A percentile compares a stretch with the other conserved stretches of the same genome.
These are phyloP conservation scores for Leptographium lundbergii DNA, from an alignment of 2,329 filamentous ascomycete genomes.

Conservation along the genomic window DNA sequence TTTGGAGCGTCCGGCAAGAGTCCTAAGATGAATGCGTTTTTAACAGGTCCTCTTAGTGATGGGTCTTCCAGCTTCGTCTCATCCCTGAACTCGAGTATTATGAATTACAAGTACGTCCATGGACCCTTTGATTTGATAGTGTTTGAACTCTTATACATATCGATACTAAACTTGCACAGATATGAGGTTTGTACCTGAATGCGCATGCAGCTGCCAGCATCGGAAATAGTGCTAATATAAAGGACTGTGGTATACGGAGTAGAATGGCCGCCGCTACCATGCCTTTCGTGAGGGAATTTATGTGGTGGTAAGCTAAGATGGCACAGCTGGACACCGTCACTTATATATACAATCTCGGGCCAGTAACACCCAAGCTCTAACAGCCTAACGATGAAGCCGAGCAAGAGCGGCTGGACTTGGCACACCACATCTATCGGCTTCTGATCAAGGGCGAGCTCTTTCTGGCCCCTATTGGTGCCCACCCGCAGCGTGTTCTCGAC, in stretches of 20 bases:
- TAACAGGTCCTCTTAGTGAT: background rate
- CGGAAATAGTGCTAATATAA: too few relatives aligned
- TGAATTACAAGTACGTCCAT: slow-evolving; percentile 1
- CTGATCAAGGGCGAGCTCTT: slow-evolving; percentile 29
- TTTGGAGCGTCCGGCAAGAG: too few relatives aligned
- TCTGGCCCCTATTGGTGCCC: slow-evolving; percentile 28
- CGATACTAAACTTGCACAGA: background rate
- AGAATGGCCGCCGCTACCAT: slow-evolving; percentile 3
- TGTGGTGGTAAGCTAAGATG: background rate
- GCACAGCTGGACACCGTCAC: too few relatives aligned
- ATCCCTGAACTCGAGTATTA: background rate
- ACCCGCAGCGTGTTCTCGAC: slow-evolving; percentile 28
- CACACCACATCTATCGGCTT: slow-evolving; percentile 35
- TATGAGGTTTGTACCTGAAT: background rate
- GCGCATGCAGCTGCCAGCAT: background rate
- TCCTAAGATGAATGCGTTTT: background rate
- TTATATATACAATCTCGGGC: too few relatives aligned
- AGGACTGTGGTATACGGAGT: background rate
- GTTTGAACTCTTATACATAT: too few relatives aligned
- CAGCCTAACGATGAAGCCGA: slow-evolving; percentile 4
- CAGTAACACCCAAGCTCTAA: too few relatives aligned
- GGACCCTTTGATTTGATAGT: too few relatives aligned
- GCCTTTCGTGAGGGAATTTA: slow-evolving; percentile 2
- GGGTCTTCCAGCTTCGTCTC: background rate
- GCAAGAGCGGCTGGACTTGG: slow-evolving; percentile 16